These are phyloP conservation scores for Pestalotiopsis sp. DNA, from an alignment of 2,329 filamentous ascomycete species.

Conservation along the genomic window DNA sequence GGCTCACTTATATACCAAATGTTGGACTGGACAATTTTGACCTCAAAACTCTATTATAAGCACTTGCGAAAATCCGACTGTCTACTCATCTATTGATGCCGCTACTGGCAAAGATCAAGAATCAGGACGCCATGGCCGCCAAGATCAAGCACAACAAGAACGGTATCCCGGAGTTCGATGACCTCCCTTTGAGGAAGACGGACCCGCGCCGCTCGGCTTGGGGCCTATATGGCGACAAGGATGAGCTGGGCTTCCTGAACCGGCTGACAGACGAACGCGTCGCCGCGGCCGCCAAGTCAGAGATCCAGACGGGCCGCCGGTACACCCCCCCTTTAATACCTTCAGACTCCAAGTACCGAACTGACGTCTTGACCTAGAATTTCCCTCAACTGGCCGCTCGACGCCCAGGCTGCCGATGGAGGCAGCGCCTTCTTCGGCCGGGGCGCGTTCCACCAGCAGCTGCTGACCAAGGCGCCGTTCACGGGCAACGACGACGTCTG, in stretches of 20 bases:
- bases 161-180: conserved; percentile 49
- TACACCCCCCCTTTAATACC: conserved; percentile 20
- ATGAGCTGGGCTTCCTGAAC: conserved; percentile 64
- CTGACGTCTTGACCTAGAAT: conserved; percentile 37
- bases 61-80: background rate
- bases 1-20: background rate
- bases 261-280: conserved; percentile 59
- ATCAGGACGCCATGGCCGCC: conserved; percentile 26
- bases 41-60: too few relatives aligned
- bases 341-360: too few relatives aligned
- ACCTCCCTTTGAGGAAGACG: conserved; percentile 47
- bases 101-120: background rate
- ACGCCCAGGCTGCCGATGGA: conserved; percentile 47
- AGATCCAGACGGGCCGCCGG: conserved; percentile 58
- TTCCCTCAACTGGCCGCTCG: conserved; percentile 62
- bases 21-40: background rate
- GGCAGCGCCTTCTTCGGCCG: conserved; percentile 55
- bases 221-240: conserved; percentile 56
- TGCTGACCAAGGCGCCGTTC: conserved; percentile 53
- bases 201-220: conserved; percentile 49
- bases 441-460: conserved; percentile 54
- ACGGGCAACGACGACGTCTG: conserved; percentile 64
- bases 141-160: conserved; percentile 39
- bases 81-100: background rate
- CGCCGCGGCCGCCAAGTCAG: conserved; percentile 48